Evolutionary conservation across 441 rosid species (phyloP).

Genomic region (Euphorbia celastroides): DNA sequence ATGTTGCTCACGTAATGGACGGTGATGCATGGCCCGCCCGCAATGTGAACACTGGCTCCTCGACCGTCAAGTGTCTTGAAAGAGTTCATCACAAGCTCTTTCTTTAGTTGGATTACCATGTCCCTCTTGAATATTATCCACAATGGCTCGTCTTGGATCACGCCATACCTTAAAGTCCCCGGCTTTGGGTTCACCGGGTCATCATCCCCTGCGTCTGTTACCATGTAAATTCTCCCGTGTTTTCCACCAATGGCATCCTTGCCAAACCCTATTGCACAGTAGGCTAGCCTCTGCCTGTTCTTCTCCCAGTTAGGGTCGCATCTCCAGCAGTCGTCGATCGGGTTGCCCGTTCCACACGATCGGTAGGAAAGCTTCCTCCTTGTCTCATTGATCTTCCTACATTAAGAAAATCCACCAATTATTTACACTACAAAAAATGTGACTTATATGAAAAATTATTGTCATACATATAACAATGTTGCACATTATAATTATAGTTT

Average conservation of each 20-base stretch:
- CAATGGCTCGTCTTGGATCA: constrained; percentile 70
- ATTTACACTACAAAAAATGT: too few relatives aligned
- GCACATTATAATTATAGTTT: too few relatives aligned
- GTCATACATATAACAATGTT: background rate
- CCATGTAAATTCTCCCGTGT: constrained; percentile 69
- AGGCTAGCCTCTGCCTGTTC: constrained; percentile 72
- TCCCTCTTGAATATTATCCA: constrained; percentile 81
- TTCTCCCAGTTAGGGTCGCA: constrained; percentile 78
- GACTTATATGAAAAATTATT: background rate
- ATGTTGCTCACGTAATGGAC: constrained; percentile 72
- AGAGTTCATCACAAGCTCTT: constrained; percentile 84
- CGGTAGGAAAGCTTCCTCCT: constrained; percentile 64
- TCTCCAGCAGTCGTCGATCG: constrained; percentile 93
- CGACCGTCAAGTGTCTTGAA: constrained; percentile 83
- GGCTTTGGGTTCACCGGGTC: constrained; percentile 78
- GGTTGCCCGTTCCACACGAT: constrained; percentile 81
- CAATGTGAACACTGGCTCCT: constrained; percentile 85
- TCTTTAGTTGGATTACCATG: constrained; percentile 76
- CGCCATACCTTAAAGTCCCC: constrained; percentile 74
- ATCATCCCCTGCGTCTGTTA: constrained; percentile 57
- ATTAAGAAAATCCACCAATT: background rate
- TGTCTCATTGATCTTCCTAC: constrained; percentile 64
- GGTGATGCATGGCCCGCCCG: constrained; percentile 90
- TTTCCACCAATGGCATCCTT: constrained; percentile 82
- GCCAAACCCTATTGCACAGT: constrained; percentile 89